Percentiles rank a stretch among this genome's conserved stretches.
Evolutionary conservation across 495 filamentous ascomycete species (phyloP).

Genomic region (Aspergillus sclerotioniger): DNA sequence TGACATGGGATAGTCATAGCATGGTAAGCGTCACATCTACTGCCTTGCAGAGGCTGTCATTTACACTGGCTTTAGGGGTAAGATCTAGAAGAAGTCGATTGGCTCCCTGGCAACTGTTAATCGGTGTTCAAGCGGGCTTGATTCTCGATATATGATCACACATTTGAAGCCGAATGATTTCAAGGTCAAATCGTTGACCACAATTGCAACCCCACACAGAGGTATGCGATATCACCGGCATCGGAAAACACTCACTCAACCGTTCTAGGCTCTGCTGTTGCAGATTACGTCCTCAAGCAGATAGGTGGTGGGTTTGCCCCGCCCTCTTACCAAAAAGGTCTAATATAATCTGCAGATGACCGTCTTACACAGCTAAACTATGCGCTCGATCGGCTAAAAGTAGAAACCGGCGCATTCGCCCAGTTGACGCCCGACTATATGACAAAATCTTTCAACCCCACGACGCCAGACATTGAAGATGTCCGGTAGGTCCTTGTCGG

Average conservation of each 20-base stretch:
- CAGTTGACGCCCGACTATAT: constrained; percentile 86
- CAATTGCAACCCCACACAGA: constrained; percentile 84
- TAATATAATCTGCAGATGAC: constrained; percentile 28
- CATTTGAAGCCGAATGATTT: constrained; percentile 67
- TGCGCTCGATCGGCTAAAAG: constrained; percentile 59
- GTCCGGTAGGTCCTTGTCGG: constrained; percentile 50
- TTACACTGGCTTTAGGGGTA: constrained; percentile 41
- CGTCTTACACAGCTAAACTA: constrained; percentile 69
- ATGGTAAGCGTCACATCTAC: constrained; percentile 52
- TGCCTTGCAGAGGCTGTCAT: constrained; percentile 7
- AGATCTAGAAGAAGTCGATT: constrained; percentile 18
- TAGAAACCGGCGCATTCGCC: constrained; percentile 79
- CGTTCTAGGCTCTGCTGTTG: constrained; percentile 67
- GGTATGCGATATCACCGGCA: constrained; percentile 38
- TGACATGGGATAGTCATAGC: constrained; percentile 56
- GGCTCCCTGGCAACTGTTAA: constrained; percentile 21
- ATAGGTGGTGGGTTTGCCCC: constrained; percentile 50
- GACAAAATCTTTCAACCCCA: constrained; percentile 76
- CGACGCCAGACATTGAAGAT: constrained; percentile 66
- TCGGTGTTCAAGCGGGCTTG: constrained; percentile 64
- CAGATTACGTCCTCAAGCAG: constrained; percentile 74
- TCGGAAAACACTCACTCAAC: constrained; percentile 4
- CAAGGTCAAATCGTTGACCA: constrained; percentile 76
- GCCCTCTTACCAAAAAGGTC: neutral
- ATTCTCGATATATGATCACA: constrained; percentile 91